Percentiles rank a stretch among this genome's conserved stretches.
phyloP scores from a whole-genome alignment of 805 yeast species.

The Monosporozyma unispora region DNA sequence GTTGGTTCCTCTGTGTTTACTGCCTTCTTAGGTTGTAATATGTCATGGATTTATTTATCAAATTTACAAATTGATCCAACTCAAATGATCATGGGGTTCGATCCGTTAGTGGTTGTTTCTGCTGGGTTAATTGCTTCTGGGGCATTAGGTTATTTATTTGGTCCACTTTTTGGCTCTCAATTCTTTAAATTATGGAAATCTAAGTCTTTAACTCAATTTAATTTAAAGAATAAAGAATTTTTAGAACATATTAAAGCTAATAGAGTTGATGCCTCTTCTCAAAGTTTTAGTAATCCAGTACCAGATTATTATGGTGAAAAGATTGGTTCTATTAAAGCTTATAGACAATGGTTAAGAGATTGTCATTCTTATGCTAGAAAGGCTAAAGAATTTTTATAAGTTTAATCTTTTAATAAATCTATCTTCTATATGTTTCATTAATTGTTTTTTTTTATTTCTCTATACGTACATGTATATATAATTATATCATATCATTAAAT shows the following conservation, averaged over 20 bases:
- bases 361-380: conserved; percentile 84
- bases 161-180: conserved; percentile 72
- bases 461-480: not conserved
- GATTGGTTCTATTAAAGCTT: conserved; percentile 74
- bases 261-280: conserved; percentile 88
- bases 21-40: conserved; percentile 52
- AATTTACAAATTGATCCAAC: conserved; percentile 83
- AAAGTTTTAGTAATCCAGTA: conserved; percentile 85
- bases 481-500: not conserved
- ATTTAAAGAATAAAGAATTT: conserved; percentile 61
- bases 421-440: not conserved
- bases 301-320: conserved; percentile 99
- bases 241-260: conserved; percentile 63
- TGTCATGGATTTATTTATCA: conserved; percentile 70
- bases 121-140: conserved; percentile 68
- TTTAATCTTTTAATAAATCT: conserved; percentile 7
- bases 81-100: conserved; percentile 76
- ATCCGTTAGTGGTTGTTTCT: conserved; percentile 73
- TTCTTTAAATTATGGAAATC: conserved; percentile 52
- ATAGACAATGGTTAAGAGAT: conserved; percentile 94
- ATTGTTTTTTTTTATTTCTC: too few relatives aligned
- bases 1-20: conserved; percentile 58
- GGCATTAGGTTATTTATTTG: conserved; percentile 67
- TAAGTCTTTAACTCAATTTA: conserved; percentile 38
- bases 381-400: conserved; percentile 57